Conservation (phyloP, 768 basidiomycete genomes). For the Scleroderma citrinum region DNA sequence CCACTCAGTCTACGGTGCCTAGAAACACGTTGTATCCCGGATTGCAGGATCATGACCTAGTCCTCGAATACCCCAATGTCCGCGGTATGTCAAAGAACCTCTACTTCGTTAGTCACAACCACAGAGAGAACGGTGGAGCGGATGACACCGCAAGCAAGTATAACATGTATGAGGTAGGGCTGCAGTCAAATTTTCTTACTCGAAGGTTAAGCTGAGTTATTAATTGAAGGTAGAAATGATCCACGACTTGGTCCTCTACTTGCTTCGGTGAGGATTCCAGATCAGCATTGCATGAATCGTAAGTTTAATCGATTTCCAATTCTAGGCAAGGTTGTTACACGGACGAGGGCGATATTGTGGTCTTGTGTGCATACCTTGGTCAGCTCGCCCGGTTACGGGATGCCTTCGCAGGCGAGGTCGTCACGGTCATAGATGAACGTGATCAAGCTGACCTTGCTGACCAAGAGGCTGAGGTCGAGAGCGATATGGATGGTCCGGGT, state of each 20-base stretch:
- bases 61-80: slow-evolving; percentile 47
- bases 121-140: slow-evolving; percentile 52
- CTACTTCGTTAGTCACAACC: slow-evolving; percentile 60
- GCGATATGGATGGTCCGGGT: slow-evolving; percentile 18
- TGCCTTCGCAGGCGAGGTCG: slow-evolving; percentile 40
- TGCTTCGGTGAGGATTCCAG: slow-evolving; percentile 31
- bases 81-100: slow-evolving; percentile 59
- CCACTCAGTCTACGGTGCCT: background rate
- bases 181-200: background rate
- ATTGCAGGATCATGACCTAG: slow-evolving; percentile 52
- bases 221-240: slow-evolving; percentile 38
- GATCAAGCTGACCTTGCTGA: slow-evolving; percentile 58
- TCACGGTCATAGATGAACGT: slow-evolving; percentile 62
- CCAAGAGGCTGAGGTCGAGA: slow-evolving; percentile 39
- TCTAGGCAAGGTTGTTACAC: slow-evolving; percentile 44
- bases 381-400: slow-evolving; percentile 43
- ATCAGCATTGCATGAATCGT: background rate
- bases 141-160: slow-evolving; percentile 64
- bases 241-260: slow-evolving; percentile 47
- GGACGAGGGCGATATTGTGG: slow-evolving; percentile 44
- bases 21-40: slow-evolving; percentile 58
- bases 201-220: slow-evolving; percentile 1
- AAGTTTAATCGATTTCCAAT: background rate
- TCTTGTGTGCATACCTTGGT: slow-evolving; percentile 49
- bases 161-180: slow-evolving; percentile 71